Conservation (phyloP, 805 yeast species). For the Spathaspora passalidarum region DNA sequence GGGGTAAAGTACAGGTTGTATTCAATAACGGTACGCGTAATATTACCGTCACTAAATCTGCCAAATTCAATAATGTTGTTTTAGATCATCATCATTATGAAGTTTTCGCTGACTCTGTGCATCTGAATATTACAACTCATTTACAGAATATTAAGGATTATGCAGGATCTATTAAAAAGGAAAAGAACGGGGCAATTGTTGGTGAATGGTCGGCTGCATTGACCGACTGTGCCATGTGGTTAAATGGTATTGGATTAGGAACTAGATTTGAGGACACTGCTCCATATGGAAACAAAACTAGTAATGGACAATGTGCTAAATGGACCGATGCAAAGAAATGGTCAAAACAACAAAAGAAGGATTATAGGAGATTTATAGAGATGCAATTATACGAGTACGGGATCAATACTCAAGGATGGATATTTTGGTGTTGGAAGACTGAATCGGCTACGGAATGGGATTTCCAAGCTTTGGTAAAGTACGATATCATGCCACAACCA, state of each 20-base stretch:
- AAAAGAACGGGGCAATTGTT: slow-evolving; percentile 49
- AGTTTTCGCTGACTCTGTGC: slow-evolving; percentile 28
- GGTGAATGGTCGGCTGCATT: slow-evolving; percentile 75
- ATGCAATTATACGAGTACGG: slow-evolving; percentile 56
- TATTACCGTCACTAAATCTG: slow-evolving; percentile 12
- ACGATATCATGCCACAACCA: slow-evolving; percentile 62
- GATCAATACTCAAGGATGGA: slow-evolving; percentile 51
- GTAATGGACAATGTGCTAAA: slow-evolving; percentile 43
- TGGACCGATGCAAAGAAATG: slow-evolving; percentile 39
- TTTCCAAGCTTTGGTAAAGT: slow-evolving; percentile 45
- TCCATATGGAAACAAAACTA: slow-evolving; percentile 24
- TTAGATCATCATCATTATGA: slow-evolving; percentile 42
- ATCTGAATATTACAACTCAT: slow-evolving; percentile 28
- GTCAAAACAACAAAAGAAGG: slow-evolving; percentile 36
- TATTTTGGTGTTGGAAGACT: slow-evolving; percentile 71
- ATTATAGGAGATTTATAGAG: slow-evolving; percentile 56
- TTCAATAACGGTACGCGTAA: slow-evolving; percentile 3
- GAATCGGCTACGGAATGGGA: slow-evolving; percentile 71
- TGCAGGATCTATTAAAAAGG: slow-evolving; percentile 30
- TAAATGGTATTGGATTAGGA: slow-evolving; percentile 68
- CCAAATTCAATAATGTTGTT: slow-evolving; percentile 30
- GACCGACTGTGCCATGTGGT: slow-evolving; percentile 69
- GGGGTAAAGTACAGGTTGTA: slow-evolving; percentile 9
- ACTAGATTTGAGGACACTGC: slow-evolving; percentile 53
- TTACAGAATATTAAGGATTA: slow-evolving; percentile 28